Evolutionary conservation across 2,329 filamentous ascomycete genomes (phyloP), one percentile per base, ranked within the genome.

Genomic region (Mariannaea sp.): DNA sequence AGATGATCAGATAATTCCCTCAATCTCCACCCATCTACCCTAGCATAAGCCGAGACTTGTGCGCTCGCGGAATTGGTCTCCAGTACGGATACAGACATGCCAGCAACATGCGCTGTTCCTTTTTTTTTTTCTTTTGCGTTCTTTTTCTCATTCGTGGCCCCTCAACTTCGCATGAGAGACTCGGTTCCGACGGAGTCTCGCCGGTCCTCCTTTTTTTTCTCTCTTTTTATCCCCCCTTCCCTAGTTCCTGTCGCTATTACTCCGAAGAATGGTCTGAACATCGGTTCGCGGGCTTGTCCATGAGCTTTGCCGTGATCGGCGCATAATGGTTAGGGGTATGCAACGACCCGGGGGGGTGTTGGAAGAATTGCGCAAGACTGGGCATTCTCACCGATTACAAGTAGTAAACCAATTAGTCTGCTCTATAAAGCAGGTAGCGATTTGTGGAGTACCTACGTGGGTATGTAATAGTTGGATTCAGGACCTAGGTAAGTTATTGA

Each of bases 1-100:
- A 77, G 78, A 81, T 80, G 70, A 80, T 79, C 77, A 76, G 77
- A 79, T 80, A 77, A 74, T 71, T 71, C 69, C 69, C 73, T 74
- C 73, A 71, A 66, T 68, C 68, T 64, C 68, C 70, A 70, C 68
- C 30, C 42, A 38, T 42, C 41, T 30, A 41, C 30, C 44, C 14
- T 22, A 39, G 39, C 43, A 32, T 32, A 38, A 20, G n/a, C 10
- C 10, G 20, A n/a, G 26, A n/a, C 36, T 19, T 40, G 22, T n/a
- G n/a, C 35, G 20, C 36, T 13, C 36, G 22, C 36, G 10, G 36
- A 40, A 12, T 20, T 40, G 9, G 36, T 12, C 36, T 13, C 9
- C 24, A 16, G 17, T 40, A 33, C 24, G 35, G 20, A 27, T 22
- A 35, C 33, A 19, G n/a, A n/a, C n/a, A n/a, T n/a, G n/a, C n/a